phyloP scores from a whole-genome alignment of 1,284 basidiomycete species.

The Irpex rosettiformis region DNA sequence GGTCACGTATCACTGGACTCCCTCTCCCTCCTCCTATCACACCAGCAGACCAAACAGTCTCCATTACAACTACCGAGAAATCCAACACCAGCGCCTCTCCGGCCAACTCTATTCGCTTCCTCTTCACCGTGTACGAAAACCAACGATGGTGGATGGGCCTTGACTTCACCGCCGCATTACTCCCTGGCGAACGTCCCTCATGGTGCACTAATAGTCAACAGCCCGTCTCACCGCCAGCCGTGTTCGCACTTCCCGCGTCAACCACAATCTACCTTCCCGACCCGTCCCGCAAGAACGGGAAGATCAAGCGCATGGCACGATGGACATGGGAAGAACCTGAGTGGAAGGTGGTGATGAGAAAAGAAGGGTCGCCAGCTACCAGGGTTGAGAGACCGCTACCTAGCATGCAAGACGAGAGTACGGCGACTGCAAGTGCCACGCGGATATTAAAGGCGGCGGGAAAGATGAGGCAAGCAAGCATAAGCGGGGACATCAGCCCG shows the following conservation, averaged over 20 bases:
- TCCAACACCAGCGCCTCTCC: constrained; percentile 17
- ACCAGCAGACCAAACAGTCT: constrained; percentile 27
- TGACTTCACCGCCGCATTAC: constrained; percentile 90
- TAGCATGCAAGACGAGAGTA: constrained; percentile 43
- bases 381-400: constrained; percentile 62
- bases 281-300: constrained; percentile 42
- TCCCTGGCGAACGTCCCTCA: constrained; percentile 87
- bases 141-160: constrained; percentile 93
- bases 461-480: constrained; percentile 40
- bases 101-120: constrained; percentile 56
- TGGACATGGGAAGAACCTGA: constrained; percentile 90
- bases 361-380: constrained; percentile 43
- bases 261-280: constrained; percentile 51
- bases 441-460: constrained; percentile 43
- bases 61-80: neutral
- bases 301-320: constrained; percentile 61
- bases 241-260: constrained; percentile 53
- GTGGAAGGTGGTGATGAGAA: constrained; percentile 73
- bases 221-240: constrained; percentile 61
- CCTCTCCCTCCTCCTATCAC: constrained; percentile 38
- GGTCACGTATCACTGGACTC: constrained; percentile 49
- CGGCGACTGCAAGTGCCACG: constrained; percentile 29
- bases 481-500: constrained; percentile 19
- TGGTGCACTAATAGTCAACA: constrained; percentile 71
- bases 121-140: constrained; percentile 90